These are phyloP conservation scores for Dactylellina drechsleri DNA, from an alignment of 2,329 filamentous ascomycete species.

Conservation along the genomic window DNA sequence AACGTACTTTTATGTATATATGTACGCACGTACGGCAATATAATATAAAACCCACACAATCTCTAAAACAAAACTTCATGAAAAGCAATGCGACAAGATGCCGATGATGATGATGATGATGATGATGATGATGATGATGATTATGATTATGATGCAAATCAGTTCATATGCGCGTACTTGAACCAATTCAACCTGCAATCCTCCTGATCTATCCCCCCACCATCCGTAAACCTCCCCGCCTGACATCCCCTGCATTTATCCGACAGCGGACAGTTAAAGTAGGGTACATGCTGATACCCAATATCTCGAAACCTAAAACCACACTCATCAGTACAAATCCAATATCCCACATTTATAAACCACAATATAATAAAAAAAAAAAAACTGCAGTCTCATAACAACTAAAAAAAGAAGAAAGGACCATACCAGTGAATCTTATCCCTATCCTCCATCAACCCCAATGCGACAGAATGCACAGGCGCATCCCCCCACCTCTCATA, in stretches of 20 bases:
- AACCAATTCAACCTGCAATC: conserved; percentile 98
- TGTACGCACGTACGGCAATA: too few relatives aligned
- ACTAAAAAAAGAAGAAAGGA: too few relatives aligned
- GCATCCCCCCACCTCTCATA: conserved; percentile 99
- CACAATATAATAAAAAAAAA: too few relatives aligned
- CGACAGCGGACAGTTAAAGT: conserved; percentile 98
- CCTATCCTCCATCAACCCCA: conserved; percentile 90
- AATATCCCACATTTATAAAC: too few relatives aligned
- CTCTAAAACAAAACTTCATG: too few relatives aligned
- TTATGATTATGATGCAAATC: conserved; percentile 45
- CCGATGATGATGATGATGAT: too few relatives aligned
- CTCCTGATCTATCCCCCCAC: conserved; percentile 81
- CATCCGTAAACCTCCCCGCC: conserved; percentile 85
- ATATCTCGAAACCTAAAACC: conserved; percentile 91
- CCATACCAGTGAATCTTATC: conserved; percentile 87
- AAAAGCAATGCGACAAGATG: too few relatives aligned
- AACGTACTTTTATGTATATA: too few relatives aligned
- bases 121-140: too few relatives aligned
- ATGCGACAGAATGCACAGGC: conserved; percentile 91
- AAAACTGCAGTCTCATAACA: too few relatives aligned
- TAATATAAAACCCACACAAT: too few relatives aligned
- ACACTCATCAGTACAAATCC: too few relatives aligned
- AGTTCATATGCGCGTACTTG: conserved; percentile 88
- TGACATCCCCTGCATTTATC: conserved; percentile 70
- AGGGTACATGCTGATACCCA: conserved; percentile 97